phyloP scores from a whole-genome alignment of 441 rosid species.

The Croton laevigatus region DNA sequence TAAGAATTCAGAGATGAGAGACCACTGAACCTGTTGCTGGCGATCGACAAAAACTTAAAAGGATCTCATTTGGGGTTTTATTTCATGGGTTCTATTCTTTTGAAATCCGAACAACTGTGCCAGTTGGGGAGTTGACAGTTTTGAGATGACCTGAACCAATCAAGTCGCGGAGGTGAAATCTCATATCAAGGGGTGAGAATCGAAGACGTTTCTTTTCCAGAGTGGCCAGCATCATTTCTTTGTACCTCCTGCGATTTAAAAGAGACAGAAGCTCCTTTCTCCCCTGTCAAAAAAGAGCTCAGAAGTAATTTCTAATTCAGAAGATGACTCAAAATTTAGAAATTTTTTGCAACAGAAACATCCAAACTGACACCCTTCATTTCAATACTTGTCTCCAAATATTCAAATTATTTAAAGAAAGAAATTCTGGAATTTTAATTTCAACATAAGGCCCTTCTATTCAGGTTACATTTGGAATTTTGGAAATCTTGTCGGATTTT shows the following conservation, averaged over 20 bases:
- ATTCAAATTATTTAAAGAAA: neutral
- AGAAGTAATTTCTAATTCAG: neutral
- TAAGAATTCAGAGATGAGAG: slow-evolving; percentile 1
- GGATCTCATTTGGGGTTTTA: slow-evolving; percentile 9
- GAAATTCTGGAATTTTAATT: neutral
- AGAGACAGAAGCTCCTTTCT: slow-evolving; percentile 87
- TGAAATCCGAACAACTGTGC: slow-evolving; percentile 64
- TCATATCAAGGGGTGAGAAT: slow-evolving; percentile 68
- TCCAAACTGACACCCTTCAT: neutral
- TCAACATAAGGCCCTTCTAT: neutral
- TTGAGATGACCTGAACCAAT: slow-evolving; percentile 86
- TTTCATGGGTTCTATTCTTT: slow-evolving; percentile 44
- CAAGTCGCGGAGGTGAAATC: slow-evolving; percentile 92
- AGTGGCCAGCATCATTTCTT: slow-evolving; percentile 80
- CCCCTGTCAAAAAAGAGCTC: slow-evolving; percentile 42
- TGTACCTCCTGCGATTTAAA: slow-evolving; percentile 67
- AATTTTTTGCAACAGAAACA: neutral
- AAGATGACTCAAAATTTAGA: neutral
- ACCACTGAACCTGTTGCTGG: slow-evolving; percentile 23
- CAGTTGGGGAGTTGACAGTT: slow-evolving; percentile 62
- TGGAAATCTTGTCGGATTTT: neutral
- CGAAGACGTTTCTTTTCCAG: slow-evolving; percentile 84
- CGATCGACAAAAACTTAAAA: slow-evolving; percentile 1
- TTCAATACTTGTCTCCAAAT: neutral
- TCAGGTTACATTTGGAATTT: neutral